These are phyloP conservation scores for Exophiala mesophila DNA, from an alignment of 2,329 filamentous ascomycete species.

Conservation along the genomic window DNA sequence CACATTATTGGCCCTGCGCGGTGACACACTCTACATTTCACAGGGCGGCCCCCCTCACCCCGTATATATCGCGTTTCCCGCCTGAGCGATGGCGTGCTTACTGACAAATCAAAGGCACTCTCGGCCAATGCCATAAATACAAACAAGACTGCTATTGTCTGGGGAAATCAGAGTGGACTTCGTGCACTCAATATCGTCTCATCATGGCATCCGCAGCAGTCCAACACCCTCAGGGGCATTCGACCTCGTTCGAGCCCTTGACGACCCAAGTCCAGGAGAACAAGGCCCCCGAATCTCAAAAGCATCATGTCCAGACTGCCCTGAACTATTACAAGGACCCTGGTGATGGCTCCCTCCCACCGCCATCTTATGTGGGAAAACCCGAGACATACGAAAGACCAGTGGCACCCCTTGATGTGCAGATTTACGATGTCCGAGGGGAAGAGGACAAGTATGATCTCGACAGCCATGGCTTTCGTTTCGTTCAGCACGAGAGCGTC, in stretches of 20 bases:
- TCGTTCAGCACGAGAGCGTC: slow-evolving; percentile 32
- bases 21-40: slow-evolving; percentile 5
- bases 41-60: slow-evolving; percentile 19
- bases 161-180: not conserved
- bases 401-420: slow-evolving; percentile 22
- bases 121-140: slow-evolving; percentile 16
- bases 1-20: slow-evolving; percentile 14
- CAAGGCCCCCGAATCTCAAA: slow-evolving; percentile 10
- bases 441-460: slow-evolving; percentile 40
- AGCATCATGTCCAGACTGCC: slow-evolving; percentile 24
- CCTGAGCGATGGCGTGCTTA: slow-evolving; percentile 23
- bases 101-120: slow-evolving; percentile 25
- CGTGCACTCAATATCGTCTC: slow-evolving; percentile 3
- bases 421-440: slow-evolving; percentile 43
- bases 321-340: slow-evolving; percentile 30
- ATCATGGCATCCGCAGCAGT: slow-evolving; percentile 27
- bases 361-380: slow-evolving; percentile 27
- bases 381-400: slow-evolving; percentile 29
- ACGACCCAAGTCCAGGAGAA: slow-evolving; percentile 10
- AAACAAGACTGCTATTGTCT: not conserved
- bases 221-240: slow-evolving; percentile 24
- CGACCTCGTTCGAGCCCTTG: slow-evolving; percentile 26
- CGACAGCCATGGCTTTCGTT: slow-evolving; percentile 38
- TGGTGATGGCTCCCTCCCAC: slow-evolving; percentile 26
- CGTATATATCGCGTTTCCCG: slow-evolving; percentile 16